Evolutionary conservation across 1,284 basidiomycete species (phyloP).

Genomic region (Stereum hirsutum): DNA sequence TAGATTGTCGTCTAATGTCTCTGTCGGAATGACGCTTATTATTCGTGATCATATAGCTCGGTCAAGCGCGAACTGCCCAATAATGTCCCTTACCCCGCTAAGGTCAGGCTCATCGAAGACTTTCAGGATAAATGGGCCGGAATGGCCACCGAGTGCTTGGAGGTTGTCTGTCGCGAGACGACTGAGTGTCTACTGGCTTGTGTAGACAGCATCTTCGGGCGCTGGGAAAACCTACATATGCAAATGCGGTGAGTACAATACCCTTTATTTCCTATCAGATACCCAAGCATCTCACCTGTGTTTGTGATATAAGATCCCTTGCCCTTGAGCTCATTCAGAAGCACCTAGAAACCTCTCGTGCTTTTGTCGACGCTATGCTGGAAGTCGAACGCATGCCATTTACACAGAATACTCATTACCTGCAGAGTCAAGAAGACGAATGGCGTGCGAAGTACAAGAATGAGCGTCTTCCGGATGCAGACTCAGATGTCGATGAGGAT

Average conservation of each 20-base stretch:
- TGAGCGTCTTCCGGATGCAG: conserved; percentile 11
- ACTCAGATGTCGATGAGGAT: conserved; percentile 1
- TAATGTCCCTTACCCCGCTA: conserved; percentile 24
- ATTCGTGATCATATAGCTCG: conserved; percentile 12
- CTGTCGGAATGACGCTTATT: neutral
- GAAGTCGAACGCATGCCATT: conserved; percentile 25
- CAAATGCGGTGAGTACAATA: conserved; percentile 18
- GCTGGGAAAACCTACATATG: conserved; percentile 19
- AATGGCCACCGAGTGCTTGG: conserved; percentile 20
- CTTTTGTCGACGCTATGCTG: conserved; percentile 19
- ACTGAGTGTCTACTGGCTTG: conserved; percentile 12
- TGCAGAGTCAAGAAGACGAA: conserved; percentile 20
- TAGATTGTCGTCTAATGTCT: conserved; percentile 12
- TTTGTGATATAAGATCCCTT: conserved; percentile 13
- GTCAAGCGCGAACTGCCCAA: conserved; percentile 24
- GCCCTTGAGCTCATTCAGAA: conserved; percentile 17
- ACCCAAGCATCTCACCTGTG: neutral
- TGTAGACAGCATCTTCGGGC: conserved; percentile 19
- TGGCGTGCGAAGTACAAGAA: conserved; percentile 27
- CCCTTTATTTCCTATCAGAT: neutral
- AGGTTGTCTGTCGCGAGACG: conserved; percentile 15
- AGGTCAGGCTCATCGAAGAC: conserved; percentile 15
- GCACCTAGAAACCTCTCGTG: conserved; percentile 14
- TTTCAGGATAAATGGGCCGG: conserved; percentile 25
- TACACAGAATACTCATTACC: conserved; percentile 32